Percentiles rank a stretch among this genome's conserved stretches.
Evolutionary conservation across 371 early-diverging fungal species (phyloP).

Genomic region (Chytridiales sp.): DNA sequence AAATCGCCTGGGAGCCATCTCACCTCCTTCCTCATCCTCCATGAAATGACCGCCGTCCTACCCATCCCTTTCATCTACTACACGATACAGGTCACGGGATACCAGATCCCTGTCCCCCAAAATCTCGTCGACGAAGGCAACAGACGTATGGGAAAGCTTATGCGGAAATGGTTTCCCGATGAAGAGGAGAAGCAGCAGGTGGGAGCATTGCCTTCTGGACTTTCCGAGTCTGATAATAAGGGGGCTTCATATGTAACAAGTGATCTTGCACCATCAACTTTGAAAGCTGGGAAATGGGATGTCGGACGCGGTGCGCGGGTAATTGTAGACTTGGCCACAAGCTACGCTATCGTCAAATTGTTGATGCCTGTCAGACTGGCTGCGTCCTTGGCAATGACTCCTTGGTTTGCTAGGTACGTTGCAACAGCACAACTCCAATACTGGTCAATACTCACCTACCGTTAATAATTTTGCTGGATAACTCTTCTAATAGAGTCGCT

Average conservation of each 20-base stretch:
- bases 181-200: background rate
- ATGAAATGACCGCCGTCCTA: slow-evolving; percentile 85
- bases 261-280: background rate
- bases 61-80: slow-evolving; percentile 79
- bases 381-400: slow-evolving; percentile 66
- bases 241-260: background rate
- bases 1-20: slow-evolving; percentile 77
- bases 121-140: slow-evolving; percentile 65
- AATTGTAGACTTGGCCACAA: slow-evolving; percentile 73
- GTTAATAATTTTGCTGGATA: no score
- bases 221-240: background rate
- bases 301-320: slow-evolving; percentile 21
- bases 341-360: slow-evolving; percentile 81
- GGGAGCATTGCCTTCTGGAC: background rate
- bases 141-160: slow-evolving; percentile 32
- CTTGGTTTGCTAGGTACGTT: slow-evolving; percentile 60
- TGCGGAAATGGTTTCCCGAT: slow-evolving; percentile 22
- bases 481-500: no score
- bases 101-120: slow-evolving; percentile 67
- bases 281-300: background rate
- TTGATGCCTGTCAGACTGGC: slow-evolving; percentile 68
- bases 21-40: slow-evolving; percentile 77
- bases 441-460: no score
- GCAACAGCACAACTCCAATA: no score
- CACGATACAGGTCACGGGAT: slow-evolving; percentile 51